A percentile compares a stretch with the other conserved stretches of the same genome.
These are phyloP conservation scores for Gigaspora rosea DNA, from an alignment of 192 early-diverging fungal genomes.

Conservation along the genomic window DNA sequence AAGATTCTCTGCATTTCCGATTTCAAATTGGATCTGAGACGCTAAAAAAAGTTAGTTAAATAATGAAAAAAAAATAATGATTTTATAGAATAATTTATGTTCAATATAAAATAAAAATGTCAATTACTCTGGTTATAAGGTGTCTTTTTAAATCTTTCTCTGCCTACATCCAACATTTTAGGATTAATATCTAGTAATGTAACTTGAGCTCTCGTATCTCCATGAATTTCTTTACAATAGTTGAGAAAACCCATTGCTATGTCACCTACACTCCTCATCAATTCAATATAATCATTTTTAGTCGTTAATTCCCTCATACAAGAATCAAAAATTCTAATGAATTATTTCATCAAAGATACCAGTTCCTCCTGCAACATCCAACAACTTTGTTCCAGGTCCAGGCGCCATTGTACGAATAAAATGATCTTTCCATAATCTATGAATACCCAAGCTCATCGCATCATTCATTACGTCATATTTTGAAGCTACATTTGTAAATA, in stretches of 20 bases:
- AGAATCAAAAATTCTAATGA: neutral
- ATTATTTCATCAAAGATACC: slow-evolving; percentile 50
- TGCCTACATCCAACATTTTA: slow-evolving; percentile 90
- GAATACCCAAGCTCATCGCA: slow-evolving; percentile 92
- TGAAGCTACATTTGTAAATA: slow-evolving; percentile 93
- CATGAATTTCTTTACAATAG: slow-evolving; percentile 71
- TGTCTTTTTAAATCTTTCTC: slow-evolving; percentile 65
- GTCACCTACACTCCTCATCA: slow-evolving; percentile 61
- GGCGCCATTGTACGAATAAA: slow-evolving; percentile 86
- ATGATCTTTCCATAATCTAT: slow-evolving; percentile 96
- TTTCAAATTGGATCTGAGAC: slow-evolving; percentile 69
- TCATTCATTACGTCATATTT: slow-evolving; percentile 99
- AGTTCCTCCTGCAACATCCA: slow-evolving; percentile 98
- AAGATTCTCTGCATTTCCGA: slow-evolving; percentile 90
- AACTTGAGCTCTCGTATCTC: slow-evolving; percentile 64
- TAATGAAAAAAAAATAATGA: neutral
- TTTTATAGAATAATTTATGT: neutral
- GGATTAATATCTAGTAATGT: slow-evolving; percentile 96
- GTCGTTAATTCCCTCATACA: neutral
- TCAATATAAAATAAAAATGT: neutral
- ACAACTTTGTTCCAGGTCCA: slow-evolving; percentile 72
- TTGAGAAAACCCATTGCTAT: slow-evolving; percentile 95
- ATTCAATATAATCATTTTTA: neutral
- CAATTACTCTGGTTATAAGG: slow-evolving; percentile 52
- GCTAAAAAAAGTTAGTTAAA: slow-evolving; percentile 35